phyloP scores from a whole-genome alignment of 1,284 basidiomycete species.

The Cutaneotrichosporon cavernicola region DNA sequence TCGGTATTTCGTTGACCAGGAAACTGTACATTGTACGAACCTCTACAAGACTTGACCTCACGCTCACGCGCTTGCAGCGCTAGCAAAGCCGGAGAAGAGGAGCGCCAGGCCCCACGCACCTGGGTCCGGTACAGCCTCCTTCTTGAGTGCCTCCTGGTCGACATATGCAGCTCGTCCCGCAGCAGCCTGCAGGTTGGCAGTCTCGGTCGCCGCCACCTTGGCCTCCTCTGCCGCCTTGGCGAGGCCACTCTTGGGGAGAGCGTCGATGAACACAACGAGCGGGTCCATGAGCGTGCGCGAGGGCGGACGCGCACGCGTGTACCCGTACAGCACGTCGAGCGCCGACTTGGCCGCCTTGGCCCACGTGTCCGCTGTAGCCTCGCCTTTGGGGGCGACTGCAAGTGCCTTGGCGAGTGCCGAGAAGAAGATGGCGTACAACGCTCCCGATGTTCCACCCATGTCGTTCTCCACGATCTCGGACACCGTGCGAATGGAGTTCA shows the following conservation, averaged over 20 bases:
- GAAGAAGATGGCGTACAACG: conserved; percentile 88
- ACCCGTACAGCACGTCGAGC: conserved; percentile 72
- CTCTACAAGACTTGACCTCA: not conserved
- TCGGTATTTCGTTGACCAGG: not conserved
- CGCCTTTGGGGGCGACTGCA: conserved; percentile 29
- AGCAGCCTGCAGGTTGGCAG: conserved; percentile 74
- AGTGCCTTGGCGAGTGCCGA: conserved; percentile 63
- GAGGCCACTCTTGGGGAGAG: conserved; percentile 56
- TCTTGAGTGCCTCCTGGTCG: conserved; percentile 67
- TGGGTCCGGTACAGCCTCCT: conserved; percentile 75
- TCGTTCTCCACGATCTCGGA: conserved; percentile 67
- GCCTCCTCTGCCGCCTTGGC: conserved; percentile 64
- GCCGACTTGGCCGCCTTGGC: conserved; percentile 62
- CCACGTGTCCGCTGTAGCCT: conserved; percentile 63
- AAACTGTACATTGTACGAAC: not conserved
- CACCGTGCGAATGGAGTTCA: conserved; percentile 65
- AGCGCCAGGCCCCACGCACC: conserved; percentile 85
- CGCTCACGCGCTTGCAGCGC: not conserved
- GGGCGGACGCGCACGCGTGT: conserved; percentile 83
- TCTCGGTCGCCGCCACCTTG: conserved; percentile 65
- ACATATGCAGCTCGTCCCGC: conserved; percentile 89
- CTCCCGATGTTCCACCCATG: conserved; percentile 92
- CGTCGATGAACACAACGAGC: conserved; percentile 72
- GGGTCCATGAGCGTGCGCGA: conserved; percentile 90
- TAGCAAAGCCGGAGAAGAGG: conserved; percentile 62